These are phyloP conservation scores for Vinca minor DNA, from an alignment of 257 asterid genomes.

Conservation along the genomic window DNA sequence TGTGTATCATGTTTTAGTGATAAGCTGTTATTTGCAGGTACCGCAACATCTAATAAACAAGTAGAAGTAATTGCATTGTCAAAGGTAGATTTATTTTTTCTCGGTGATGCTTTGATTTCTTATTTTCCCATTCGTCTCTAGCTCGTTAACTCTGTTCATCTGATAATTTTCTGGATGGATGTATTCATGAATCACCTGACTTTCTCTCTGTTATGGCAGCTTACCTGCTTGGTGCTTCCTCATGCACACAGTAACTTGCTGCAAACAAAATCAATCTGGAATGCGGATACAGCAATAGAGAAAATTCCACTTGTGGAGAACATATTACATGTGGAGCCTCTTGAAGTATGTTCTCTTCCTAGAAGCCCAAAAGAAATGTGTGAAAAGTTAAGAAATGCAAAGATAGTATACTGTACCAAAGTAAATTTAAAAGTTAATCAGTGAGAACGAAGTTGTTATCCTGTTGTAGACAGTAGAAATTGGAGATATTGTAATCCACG, in stretches of 20 bases:
- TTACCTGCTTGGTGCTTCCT: conserved; percentile 82
- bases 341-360: conserved; percentile 50
- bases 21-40: conserved; percentile 44
- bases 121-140: not conserved
- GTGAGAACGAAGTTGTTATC: not conserved
- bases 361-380: not conserved
- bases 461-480: not conserved
- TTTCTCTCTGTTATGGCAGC: conserved; percentile 37
- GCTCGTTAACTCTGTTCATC: not conserved
- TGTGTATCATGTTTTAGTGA: not conserved
- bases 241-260: conserved; percentile 52
- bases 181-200: not conserved
- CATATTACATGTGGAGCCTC: conserved; percentile 72
- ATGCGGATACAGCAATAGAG: conserved; percentile 54
- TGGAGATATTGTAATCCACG: not conserved
- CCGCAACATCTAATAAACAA: conserved; percentile 43
- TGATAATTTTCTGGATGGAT: not conserved
- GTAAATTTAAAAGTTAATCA: not conserved
- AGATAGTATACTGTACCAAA: not conserved
- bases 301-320: conserved; percentile 64
- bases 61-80: conserved; percentile 77
- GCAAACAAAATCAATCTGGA: conserved; percentile 79
- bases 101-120: conserved; percentile 1
- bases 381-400: not conserved
- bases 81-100: conserved; percentile 39